Evolutionary conservation across 1,284 basidiomycete species (phyloP).

Genomic region (Somion occarium): DNA sequence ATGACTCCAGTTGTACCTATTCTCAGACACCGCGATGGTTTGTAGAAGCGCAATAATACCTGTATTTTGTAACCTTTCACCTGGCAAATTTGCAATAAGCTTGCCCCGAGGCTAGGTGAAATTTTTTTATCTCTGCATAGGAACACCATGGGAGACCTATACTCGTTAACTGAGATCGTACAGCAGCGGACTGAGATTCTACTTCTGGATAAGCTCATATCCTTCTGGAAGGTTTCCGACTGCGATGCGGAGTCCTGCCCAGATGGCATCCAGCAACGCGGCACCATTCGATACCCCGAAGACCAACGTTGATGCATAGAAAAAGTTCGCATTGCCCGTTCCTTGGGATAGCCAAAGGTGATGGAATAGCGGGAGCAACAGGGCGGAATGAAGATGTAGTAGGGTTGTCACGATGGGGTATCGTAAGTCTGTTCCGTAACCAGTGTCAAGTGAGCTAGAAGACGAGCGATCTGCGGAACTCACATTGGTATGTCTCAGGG

Average conservation of each 20-base stretch:
- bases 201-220: constrained; percentile 6
- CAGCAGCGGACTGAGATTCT: too few species aligned
- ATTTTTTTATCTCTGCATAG: too few species aligned
- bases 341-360: constrained; percentile 90
- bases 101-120: too few species aligned
- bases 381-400: constrained; percentile 79
- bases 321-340: constrained; percentile 98
- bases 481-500: constrained; percentile 81
- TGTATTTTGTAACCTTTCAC: not conserved
- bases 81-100: too few species aligned
- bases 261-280: constrained; percentile 78
- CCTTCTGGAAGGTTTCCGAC: constrained; percentile 26
- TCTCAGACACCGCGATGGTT: not conserved
- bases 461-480: constrained; percentile 26
- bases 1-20: too few species aligned
- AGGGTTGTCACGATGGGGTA: constrained; percentile 85
- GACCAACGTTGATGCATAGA: constrained; percentile 93
- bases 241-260: constrained; percentile 71
- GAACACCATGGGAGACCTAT: too few species aligned
- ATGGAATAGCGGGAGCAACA: constrained; percentile 89
- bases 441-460: not conserved
- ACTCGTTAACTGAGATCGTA: too few species aligned
- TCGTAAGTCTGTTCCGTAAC: constrained; percentile 60
- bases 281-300: constrained; percentile 86
- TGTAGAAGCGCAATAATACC: not conserved